phyloP scores from a whole-genome alignment of 2,329 filamentous ascomycete species.

The Paecilomyces niveus region DNA sequence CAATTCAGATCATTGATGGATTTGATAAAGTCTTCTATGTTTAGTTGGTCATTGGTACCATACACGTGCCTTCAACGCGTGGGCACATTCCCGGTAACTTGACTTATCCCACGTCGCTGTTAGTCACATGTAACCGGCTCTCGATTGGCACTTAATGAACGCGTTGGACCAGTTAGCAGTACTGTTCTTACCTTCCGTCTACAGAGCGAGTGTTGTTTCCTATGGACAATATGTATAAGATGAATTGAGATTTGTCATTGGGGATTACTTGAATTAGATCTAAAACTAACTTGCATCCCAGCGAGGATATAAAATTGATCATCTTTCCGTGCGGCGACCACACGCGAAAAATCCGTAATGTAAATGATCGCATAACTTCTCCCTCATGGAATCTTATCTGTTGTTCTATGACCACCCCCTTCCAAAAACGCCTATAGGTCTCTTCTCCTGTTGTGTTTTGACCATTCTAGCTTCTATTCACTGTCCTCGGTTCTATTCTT shows the following conservation, averaged over 20 bases:
- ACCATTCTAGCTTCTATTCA: neutral
- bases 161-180: too few relatives aligned
- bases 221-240: neutral
- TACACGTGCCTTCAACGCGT: too few relatives aligned
- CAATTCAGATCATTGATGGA: neutral
- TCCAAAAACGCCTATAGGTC: neutral
- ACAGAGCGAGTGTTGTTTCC: too few relatives aligned
- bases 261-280: neutral
- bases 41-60: too few relatives aligned
- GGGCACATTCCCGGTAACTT: too few relatives aligned
- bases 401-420: neutral
- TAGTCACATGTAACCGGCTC: too few relatives aligned
- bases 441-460: neutral
- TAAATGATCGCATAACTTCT: neutral
- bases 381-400: neutral
- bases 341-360: neutral
- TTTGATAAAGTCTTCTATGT: neutral
- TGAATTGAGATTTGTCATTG: neutral
- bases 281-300: neutral
- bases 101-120: too few relatives aligned
- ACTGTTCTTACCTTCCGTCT: too few relatives aligned
- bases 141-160: too few relatives aligned
- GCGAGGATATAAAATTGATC: neutral
- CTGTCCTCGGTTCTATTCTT: neutral
- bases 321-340: neutral